Evolutionary conservation across 73 alveolate genomes (phyloP), one percentile per base, ranked within the genome.

Genomic region (Paramecium sonneborni): DNA sequence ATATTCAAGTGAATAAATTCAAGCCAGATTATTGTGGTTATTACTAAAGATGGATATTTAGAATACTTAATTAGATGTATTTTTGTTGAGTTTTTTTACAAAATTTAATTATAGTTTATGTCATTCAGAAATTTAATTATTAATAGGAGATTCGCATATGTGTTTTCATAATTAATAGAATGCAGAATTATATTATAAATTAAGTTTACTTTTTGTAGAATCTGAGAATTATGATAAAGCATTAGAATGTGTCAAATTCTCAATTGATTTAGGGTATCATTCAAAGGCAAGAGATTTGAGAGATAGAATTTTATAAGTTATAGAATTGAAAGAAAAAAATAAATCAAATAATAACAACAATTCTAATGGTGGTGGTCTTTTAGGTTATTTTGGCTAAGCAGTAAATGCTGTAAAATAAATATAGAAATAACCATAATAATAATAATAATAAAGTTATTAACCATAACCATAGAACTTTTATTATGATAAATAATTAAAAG

Each of bases 251-350:
- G 84, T 32, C 44, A 62, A 62, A 62, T 62, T 62, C 44, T 26
- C 84, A 30, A 62, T 62, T 32, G 84, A 62, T 62, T 30, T 62
- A 14, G 84, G 84, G 12, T 62, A 32, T 62, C 68, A 52, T 62
- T 62, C 44, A 24, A 62, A 62, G 12, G 84, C 84, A 6, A 62
- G 84, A n/a, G 84, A 62, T 62, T 62, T 62, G 11, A 21, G 84
- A 12, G 84, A 62, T 0, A 62, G 84, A 7, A 62, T 62, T 6
- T 52, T 62, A 30, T 62, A 62, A 62, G 84, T 62, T 6, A 30
- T 62, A 62, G 84, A 62, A 62, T 62, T 62, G 26, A 62, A 62
- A n/a, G 84, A 62, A 48, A 48, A 48, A 5, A 15, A 12, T 15
- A 5, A 48, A 48, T n/a, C 34, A 55, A 55, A 55, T 20, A 57